These are phyloP conservation scores for Agaricus subrufescens DNA, from an alignment of 768 basidiomycete genomes.

Conservation along the genomic window DNA sequence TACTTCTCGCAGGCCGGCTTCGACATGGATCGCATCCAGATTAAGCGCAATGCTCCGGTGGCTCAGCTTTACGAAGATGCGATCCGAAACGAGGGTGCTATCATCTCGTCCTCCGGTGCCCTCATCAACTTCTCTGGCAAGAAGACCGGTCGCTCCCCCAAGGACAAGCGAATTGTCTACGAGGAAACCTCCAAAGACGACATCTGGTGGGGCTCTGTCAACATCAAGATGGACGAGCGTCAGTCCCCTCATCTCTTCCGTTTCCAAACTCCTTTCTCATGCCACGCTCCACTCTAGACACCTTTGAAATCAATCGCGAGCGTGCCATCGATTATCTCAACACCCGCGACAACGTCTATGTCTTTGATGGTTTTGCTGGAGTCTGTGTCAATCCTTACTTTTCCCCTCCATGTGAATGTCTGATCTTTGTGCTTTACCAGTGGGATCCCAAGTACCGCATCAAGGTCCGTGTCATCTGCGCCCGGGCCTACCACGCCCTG, in stretches of 20 bases:
- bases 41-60: conserved; percentile 90
- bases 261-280: conserved; percentile 1
- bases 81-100: conserved; percentile 96
- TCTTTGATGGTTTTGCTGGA: conserved; percentile 94
- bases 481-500: conserved; percentile 95
- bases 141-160: conserved; percentile 96
- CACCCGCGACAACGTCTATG: conserved; percentile 96
- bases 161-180: conserved; percentile 99
- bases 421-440: conserved; percentile 28
- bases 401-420: conserved; percentile 1
- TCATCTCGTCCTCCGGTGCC: conserved; percentile 93
- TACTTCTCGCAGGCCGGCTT: conserved; percentile 99
- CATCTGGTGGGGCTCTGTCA: conserved; percentile 99
- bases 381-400: conserved; percentile 33
- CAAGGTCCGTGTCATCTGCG: conserved; percentile 99
- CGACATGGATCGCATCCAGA: conserved; percentile 95
- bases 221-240: conserved; percentile 99
- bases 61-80: conserved; percentile 96
- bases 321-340: conserved; percentile 99
- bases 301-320: conserved; percentile 98
- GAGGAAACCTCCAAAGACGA: conserved; percentile 96
- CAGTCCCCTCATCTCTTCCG: conserved; percentile 23
- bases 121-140: conserved; percentile 99
- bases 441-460: conserved; percentile 99
- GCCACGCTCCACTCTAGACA: conserved; percentile 48